Evolutionary conservation across 495 filamentous ascomycete genomes (phyloP).

Genomic region (Massariosphaeria phaeospora): DNA sequence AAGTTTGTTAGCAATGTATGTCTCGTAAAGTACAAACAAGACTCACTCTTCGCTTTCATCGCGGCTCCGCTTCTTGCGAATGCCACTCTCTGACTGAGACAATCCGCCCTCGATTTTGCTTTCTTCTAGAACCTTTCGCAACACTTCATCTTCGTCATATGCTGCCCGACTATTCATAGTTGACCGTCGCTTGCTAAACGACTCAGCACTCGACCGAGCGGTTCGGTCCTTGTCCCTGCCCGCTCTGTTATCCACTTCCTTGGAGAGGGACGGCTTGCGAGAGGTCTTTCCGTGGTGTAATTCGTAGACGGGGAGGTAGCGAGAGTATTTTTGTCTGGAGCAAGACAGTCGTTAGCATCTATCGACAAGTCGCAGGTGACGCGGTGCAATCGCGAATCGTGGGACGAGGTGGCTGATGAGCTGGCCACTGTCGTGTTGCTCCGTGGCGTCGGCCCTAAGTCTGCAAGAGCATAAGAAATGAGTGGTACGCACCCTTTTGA

Average conservation of each 20-base stretch:
- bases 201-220: constrained; percentile 37
- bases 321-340: constrained; percentile 59
- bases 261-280: constrained; percentile 54
- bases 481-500: constrained; percentile 73
- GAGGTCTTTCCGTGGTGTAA: constrained; percentile 44
- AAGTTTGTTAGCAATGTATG: constrained; percentile 22
- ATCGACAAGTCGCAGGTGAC: not conserved
- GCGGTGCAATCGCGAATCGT: not conserved
- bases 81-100: constrained; percentile 48
- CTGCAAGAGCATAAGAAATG: not conserved
- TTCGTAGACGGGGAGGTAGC: constrained; percentile 61
- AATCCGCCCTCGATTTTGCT: constrained; percentile 68
- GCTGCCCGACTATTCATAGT: constrained; percentile 97
- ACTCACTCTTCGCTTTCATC: constrained; percentile 93
- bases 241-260: constrained; percentile 50
- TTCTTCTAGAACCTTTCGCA: constrained; percentile 87
- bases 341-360: not conserved
- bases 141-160: constrained; percentile 89
- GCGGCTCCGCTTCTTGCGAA: constrained; percentile 73
- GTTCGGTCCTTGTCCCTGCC: constrained; percentile 47
- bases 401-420: not conserved
- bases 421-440: no score
- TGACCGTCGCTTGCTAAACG: constrained; percentile 68
- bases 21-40: constrained; percentile 7
- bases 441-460: not conserved